phyloP scores from a whole-genome alignment of 768 basidiomycete species.

The Lentinula lateritia region DNA sequence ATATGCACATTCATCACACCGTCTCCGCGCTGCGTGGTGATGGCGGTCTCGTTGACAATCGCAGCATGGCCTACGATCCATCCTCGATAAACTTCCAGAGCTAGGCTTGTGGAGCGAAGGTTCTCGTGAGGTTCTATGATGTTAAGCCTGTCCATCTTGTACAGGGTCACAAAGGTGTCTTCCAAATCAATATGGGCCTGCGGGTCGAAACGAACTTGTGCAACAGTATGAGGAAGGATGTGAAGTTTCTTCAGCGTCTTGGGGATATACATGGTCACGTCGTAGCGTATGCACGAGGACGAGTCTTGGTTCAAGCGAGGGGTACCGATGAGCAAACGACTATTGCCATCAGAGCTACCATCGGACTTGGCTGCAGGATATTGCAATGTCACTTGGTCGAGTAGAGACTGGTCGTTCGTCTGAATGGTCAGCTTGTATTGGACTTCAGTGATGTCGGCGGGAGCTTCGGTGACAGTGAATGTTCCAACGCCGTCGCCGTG shows the following conservation, averaged over 20 bases:
- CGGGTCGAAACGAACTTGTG: constrained; percentile 46
- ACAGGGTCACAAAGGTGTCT: constrained; percentile 40
- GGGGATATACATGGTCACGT: constrained; percentile 47
- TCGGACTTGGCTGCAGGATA: constrained; percentile 28
- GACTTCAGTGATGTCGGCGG: constrained; percentile 33
- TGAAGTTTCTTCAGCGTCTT: constrained; percentile 42
- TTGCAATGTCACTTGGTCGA: constrained; percentile 31
- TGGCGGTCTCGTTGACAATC: constrained; percentile 32
- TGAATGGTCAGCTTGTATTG: constrained; percentile 45
- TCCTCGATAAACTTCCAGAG: constrained; percentile 45
- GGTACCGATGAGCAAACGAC: constrained; percentile 34
- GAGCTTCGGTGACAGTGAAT: constrained; percentile 40
- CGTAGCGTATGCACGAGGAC: constrained; percentile 47
- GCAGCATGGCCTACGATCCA: constrained; percentile 58
- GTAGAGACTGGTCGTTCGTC: constrained; percentile 32
- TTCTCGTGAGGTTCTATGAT: constrained; percentile 40
- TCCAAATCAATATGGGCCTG: constrained; percentile 37
- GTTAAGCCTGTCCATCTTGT: constrained; percentile 27
- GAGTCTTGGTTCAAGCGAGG: constrained; percentile 19
- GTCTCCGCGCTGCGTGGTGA: constrained; percentile 46
- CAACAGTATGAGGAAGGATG: constrained; percentile 33
- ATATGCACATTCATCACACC: constrained; percentile 45
- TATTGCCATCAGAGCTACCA: constrained; percentile 23
- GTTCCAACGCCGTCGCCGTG: constrained; percentile 46
- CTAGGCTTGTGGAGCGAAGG: constrained; percentile 32